Base-by-base conservation (phyloP, 2,329 filamentous ascomycete species). In the Mycogone perniciosa region DNA sequence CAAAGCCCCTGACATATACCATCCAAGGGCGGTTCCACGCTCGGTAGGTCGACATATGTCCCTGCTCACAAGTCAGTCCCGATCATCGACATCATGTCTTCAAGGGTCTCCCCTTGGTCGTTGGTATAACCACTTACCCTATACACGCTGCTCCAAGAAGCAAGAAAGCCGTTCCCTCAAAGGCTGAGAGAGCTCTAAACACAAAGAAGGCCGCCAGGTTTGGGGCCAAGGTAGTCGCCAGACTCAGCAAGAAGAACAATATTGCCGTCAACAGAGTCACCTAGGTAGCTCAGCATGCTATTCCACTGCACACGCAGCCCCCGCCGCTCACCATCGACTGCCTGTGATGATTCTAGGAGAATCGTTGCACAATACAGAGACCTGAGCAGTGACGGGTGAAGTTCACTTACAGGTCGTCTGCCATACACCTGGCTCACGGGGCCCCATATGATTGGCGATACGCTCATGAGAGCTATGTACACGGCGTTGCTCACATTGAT, bases 401-500 rank as follows among this genome's bases (percentile, higher is more conserved):
- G 20, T 27, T 5, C 11, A 67, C 77, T 63, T 60, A 84, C 81
- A 50, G 72, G 70, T 59, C 79, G 70, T 51, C 82, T 73, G 9
- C 81, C 81, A 59, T 80, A 83, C 0, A 85, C 76, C 56, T 84
- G 80, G 56, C 84, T 86, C 53, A 88, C 70, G 0, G 87, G 87
- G 0, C 86, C 85, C 78, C 85, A 91, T 48, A 90, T 77, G 7
- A 83, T 76, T 1, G 86, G 82, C 10, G 77, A 80, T 4, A 88
- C 50, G 0, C 84, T 86, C 86, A 90, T 91, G 58, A 85, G 82
- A 4, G 84, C 66, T 71, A 89, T 77, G 58, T 88, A 89, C n/a
- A 85, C 67, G 0, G 87, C 86, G 67, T 91, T 92, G 61, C 79
- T 84, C 41, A 86, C 67, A 62, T 88, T 88, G 63, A 91, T 82